Percentiles rank a stretch among this genome's conserved stretches.
These are phyloP conservation scores for Noccaea caerulescens DNA, from an alignment of 345 rosid genomes.

Conservation along the genomic window DNA sequence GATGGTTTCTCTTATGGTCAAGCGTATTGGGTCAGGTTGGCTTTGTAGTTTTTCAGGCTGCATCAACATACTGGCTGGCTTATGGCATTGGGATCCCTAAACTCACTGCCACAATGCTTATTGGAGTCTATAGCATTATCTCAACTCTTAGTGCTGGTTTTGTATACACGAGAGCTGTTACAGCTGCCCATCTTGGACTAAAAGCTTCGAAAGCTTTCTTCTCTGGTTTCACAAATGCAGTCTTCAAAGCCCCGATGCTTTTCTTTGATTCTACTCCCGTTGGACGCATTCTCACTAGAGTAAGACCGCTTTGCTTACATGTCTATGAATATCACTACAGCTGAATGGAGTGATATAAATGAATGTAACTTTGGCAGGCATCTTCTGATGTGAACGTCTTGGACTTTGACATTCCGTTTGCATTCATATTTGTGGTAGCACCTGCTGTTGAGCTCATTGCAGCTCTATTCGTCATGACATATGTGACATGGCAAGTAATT, in stretches of 20 bases:
- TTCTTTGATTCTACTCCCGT: conserved; percentile 84
- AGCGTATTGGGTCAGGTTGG: conserved; percentile 44
- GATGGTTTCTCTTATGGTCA: conserved; percentile 45
- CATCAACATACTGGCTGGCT: conserved; percentile 78
- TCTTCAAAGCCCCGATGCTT: conserved; percentile 75
- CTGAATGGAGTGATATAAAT: conserved; percentile 6
- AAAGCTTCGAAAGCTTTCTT: conserved; percentile 74
- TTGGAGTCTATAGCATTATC: conserved; percentile 65
- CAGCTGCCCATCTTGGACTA: conserved; percentile 60
- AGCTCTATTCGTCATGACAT: conserved; percentile 58
- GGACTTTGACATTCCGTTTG: conserved; percentile 67
- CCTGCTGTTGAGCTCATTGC: conserved; percentile 51
- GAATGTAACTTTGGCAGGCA: conserved; percentile 50
- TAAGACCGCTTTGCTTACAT: conserved; percentile 43
- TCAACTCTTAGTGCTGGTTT: conserved; percentile 59
- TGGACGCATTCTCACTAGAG: conserved; percentile 75
- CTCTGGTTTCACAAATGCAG: conserved; percentile 61
- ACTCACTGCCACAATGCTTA: conserved; percentile 47
- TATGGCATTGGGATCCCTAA: conserved; percentile 59
- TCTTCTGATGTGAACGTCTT: conserved; percentile 75
- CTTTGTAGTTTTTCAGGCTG: conserved; percentile 63
- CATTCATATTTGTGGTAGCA: conserved; percentile 48
- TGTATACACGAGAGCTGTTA: conserved; percentile 50
- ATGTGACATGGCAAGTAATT: conserved; percentile 84
- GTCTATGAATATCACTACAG: conserved; percentile 12